Percentiles rank a stretch among this genome's conserved stretches.
phyloP scores from a whole-genome alignment of 768 basidiomycete genomes.

The Pilatotrama ljubarskyi region DNA sequence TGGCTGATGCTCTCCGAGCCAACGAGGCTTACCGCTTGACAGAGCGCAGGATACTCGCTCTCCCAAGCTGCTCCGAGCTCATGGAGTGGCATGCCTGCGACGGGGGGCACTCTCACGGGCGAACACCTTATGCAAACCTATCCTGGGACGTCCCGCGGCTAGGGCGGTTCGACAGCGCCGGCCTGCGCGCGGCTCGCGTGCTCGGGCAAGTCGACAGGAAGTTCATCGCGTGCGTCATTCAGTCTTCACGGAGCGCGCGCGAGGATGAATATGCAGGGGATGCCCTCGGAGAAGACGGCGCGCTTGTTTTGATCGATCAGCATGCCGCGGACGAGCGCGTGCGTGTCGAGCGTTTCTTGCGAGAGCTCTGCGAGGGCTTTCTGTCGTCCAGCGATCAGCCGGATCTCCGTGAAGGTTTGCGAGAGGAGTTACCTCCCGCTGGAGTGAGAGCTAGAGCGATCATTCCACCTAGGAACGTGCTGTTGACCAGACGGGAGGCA shows the following conservation, averaged over 20 bases:
- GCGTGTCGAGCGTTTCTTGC: slow-evolving; percentile 82
- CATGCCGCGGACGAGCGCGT: slow-evolving; percentile 98
- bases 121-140: background rate
- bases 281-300: slow-evolving; percentile 20
- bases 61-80: slow-evolving; percentile 23
- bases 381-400: slow-evolving; percentile 33
- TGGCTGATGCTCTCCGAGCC: slow-evolving; percentile 59
- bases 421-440: too few species aligned
- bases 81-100: background rate
- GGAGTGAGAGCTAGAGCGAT: slow-evolving; percentile 43
- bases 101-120: background rate
- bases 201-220: slow-evolving; percentile 89
- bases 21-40: slow-evolving; percentile 55
- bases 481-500: slow-evolving; percentile 69
- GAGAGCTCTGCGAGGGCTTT: slow-evolving; percentile 71
- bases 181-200: slow-evolving; percentile 57
- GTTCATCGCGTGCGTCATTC: slow-evolving; percentile 77
- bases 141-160: slow-evolving; percentile 10
- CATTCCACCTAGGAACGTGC: slow-evolving; percentile 55
- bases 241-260: background rate
- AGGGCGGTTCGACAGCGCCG: slow-evolving; percentile 45
- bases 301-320: slow-evolving; percentile 87
- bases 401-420: too few species aligned
- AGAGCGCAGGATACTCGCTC: slow-evolving; percentile 49
- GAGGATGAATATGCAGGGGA: slow-evolving; percentile 17